phyloP scores from a whole-genome alignment of 306 rosid species.

The Cucurbita moschata region DNA sequence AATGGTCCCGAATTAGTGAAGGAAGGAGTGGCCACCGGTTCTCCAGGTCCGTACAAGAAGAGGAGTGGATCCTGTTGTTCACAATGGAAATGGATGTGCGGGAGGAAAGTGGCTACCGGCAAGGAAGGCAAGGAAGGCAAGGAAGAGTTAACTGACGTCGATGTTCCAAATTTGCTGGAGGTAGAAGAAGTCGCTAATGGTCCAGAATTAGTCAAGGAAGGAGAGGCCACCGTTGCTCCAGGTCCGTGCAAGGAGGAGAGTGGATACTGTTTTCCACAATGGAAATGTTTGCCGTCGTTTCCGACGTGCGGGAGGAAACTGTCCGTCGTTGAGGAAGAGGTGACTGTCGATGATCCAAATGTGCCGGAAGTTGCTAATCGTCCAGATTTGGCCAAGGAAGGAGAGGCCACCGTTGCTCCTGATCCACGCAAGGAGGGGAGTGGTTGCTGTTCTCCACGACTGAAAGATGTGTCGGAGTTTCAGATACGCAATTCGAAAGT shows the following conservation, averaged over 20 bases:
- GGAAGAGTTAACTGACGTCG: no score
- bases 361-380: no score
- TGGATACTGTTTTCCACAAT: not conserved
- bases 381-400: no score
- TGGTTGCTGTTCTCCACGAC: no score
- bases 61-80: no score
- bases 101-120: not conserved
- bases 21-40: no score
- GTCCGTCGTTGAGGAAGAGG: not conserved
- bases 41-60: no score
- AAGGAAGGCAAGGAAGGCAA: no score
- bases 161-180: not conserved
- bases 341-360: not conserved
- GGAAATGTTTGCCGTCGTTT: not conserved
- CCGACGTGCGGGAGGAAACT: not conserved
- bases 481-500: not conserved
- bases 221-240: not conserved
- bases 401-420: no score
- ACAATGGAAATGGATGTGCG: not conserved
- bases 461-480: not conserved
- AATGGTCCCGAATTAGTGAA: no score
- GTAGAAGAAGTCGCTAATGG: not conserved
- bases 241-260: not conserved
- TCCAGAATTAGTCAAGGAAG: not conserved
- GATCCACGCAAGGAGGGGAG: no score